These are phyloP conservation scores for Glycyrrhiza uralensis DNA, from an alignment of 306 rosid species.

Conservation along the genomic window DNA sequence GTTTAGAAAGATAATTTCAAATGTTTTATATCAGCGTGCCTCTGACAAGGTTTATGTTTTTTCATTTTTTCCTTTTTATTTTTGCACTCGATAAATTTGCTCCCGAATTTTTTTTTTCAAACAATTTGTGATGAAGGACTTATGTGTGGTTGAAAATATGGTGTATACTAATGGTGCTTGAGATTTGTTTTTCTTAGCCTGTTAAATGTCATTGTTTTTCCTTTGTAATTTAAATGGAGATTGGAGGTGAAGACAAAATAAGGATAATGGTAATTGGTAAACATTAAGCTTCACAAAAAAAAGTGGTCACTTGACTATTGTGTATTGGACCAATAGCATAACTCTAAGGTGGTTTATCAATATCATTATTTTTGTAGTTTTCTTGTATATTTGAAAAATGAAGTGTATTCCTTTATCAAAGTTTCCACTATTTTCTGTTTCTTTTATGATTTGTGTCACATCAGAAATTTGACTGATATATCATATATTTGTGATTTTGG, in stretches of 20 bases:
- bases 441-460: constrained; percentile 8
- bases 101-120: not conserved
- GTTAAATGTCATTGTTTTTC: not conserved
- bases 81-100: not conserved
- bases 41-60: not conserved
- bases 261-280: not conserved
- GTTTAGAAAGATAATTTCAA: not conserved
- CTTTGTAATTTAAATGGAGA: not conserved
- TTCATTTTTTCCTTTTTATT: not conserved
- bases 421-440: not conserved
- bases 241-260: not conserved
- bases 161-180: not conserved
- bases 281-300: not conserved
- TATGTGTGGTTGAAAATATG: not conserved
- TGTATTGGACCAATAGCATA: not conserved
- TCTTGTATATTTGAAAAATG: not conserved
- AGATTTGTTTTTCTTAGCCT: not conserved
- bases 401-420: not conserved
- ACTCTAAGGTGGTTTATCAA: not conserved
- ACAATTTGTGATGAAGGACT: not conserved
- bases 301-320: not conserved
- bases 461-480: not conserved
- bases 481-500: constrained; percentile 5
- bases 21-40: not conserved
- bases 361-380: not conserved